These are phyloP conservation scores for Phylloporus scabripes DNA, from an alignment of 768 basidiomycete species.

Conservation along the genomic window DNA sequence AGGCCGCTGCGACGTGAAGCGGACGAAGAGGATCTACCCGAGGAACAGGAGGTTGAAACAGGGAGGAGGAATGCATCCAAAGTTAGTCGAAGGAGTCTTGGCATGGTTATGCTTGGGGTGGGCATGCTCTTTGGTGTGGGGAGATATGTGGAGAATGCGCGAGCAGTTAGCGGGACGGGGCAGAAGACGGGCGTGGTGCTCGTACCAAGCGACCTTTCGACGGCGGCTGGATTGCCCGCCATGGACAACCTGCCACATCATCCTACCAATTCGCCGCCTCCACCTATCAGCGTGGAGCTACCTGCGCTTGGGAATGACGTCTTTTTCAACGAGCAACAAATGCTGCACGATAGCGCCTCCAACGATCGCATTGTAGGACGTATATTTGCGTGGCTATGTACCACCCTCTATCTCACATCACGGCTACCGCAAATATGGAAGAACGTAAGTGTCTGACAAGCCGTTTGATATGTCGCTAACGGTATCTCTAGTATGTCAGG, in stretches of 20 bases:
- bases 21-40: slow-evolving; percentile 20
- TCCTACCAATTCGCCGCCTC: background rate
- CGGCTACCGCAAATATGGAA: slow-evolving; percentile 99
- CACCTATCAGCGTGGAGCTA: slow-evolving; percentile 16
- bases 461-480: slow-evolving; percentile 2
- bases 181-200: slow-evolving; percentile 47
- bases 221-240: slow-evolving; percentile 8
- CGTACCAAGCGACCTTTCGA: slow-evolving; percentile 9
- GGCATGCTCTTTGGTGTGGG: slow-evolving; percentile 73
- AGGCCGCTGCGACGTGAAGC: slow-evolving; percentile 40
- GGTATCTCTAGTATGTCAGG: slow-evolving; percentile 57
- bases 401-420: slow-evolving; percentile 87
- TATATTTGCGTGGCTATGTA: slow-evolving; percentile 91
- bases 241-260: slow-evolving; percentile 11
- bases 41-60: slow-evolving; percentile 20
- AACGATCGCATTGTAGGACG: slow-evolving; percentile 75
- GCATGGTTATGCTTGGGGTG: slow-evolving; percentile 75
- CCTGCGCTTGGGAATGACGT: slow-evolving; percentile 7
- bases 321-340: slow-evolving; percentile 4
- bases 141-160: slow-evolving; percentile 35
- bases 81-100: slow-evolving; percentile 63
- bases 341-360: slow-evolving; percentile 20
- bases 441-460: slow-evolving; percentile 61
- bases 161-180: slow-evolving; percentile 24
- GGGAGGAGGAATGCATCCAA: slow-evolving; percentile 43